Conservation (phyloP, 2,329 filamentous ascomycete genomes). For the Drechslerella dactyloides region DNA sequence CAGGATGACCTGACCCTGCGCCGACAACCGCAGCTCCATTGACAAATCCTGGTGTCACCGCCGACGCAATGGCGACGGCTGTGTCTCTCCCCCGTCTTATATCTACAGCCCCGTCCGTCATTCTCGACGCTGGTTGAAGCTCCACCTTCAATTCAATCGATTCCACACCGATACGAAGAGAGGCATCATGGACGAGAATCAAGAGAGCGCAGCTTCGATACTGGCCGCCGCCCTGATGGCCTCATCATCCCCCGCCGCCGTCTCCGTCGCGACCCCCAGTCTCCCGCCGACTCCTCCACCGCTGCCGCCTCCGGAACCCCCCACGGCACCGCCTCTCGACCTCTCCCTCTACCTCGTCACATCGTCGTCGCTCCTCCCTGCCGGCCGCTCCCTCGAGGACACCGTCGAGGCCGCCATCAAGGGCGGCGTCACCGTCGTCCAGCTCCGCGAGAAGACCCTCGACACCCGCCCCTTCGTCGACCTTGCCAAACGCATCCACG, state of each 20-base stretch:
- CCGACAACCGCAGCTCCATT: not conserved
- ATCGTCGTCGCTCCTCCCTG: constrained; percentile 52
- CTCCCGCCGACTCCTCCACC: not conserved
- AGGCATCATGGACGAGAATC: too few species aligned
- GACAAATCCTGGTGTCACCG: not conserved
- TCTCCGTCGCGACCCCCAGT: not conserved
- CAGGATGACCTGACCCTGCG: not conserved
- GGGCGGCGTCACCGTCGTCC: constrained; percentile 76
- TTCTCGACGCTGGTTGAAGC: too few species aligned
- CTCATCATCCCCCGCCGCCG: not conserved
- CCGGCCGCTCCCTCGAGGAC: constrained; percentile 47
- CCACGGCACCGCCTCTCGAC: constrained; percentile 26
- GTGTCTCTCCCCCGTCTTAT: too few species aligned
- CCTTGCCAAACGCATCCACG: constrained; percentile 74
- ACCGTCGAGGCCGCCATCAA: constrained; percentile 53
- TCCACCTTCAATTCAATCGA: too few species aligned
- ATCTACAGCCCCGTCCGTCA: too few species aligned
- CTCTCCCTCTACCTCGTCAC: constrained; percentile 54
- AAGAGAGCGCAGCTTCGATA: not conserved
- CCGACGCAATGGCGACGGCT: too few species aligned
- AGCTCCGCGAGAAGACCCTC: constrained; percentile 86
- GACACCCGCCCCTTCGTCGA: constrained; percentile 74
- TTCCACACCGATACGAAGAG: too few species aligned
- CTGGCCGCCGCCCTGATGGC: not conserved
- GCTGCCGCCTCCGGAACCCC: not conserved